Conservation (phyloP, 2,329 filamentous ascomycete genomes). For the Colletotrichum sp. region DNA sequence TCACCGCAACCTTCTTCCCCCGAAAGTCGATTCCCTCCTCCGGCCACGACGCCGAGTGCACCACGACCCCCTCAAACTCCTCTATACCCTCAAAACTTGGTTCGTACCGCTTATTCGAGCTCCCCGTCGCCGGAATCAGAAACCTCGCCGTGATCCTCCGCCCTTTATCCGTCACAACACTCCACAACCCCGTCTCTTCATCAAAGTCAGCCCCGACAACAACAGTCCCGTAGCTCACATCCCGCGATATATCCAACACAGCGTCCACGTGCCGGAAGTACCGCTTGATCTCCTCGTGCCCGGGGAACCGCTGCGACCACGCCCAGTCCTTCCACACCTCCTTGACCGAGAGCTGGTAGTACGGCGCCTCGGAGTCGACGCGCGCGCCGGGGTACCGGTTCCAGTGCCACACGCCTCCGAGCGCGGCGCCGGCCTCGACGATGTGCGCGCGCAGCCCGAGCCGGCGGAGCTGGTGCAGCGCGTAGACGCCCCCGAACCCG, state of each 20-base stretch:
- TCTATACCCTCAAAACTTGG: slow-evolving; percentile 36
- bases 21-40: slow-evolving; percentile 17
- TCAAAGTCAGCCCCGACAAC: slow-evolving; percentile 47
- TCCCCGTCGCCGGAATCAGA: slow-evolving; percentile 51
- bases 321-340: slow-evolving; percentile 49
- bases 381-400: slow-evolving; percentile 48
- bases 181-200: slow-evolving; percentile 41
- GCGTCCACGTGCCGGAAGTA: slow-evolving; percentile 54
- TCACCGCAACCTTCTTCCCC: slow-evolving; percentile 31
- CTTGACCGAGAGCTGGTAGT: slow-evolving; percentile 39
- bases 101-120: slow-evolving; percentile 46
- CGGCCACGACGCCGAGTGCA: slow-evolving; percentile 34
- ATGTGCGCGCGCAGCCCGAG: slow-evolving; percentile 38
- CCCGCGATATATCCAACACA: slow-evolving; percentile 45
- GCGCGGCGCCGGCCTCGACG: slow-evolving; percentile 38
- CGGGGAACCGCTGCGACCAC: slow-evolving; percentile 46
- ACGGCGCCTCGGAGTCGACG: slow-evolving; percentile 39
- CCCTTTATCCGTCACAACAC: slow-evolving; percentile 45
- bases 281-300: slow-evolving; percentile 40
- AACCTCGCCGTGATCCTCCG: slow-evolving; percentile 41
- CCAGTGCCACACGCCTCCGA: slow-evolving; percentile 50
- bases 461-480: slow-evolving; percentile 39
- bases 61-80: slow-evolving; percentile 29
- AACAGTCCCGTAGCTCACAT: slow-evolving; percentile 47
- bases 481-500: slow-evolving; percentile 28